Evolutionary conservation across 2,329 filamentous ascomycete species (phyloP).

Genomic region (Ophioceras dolichostomum): DNA sequence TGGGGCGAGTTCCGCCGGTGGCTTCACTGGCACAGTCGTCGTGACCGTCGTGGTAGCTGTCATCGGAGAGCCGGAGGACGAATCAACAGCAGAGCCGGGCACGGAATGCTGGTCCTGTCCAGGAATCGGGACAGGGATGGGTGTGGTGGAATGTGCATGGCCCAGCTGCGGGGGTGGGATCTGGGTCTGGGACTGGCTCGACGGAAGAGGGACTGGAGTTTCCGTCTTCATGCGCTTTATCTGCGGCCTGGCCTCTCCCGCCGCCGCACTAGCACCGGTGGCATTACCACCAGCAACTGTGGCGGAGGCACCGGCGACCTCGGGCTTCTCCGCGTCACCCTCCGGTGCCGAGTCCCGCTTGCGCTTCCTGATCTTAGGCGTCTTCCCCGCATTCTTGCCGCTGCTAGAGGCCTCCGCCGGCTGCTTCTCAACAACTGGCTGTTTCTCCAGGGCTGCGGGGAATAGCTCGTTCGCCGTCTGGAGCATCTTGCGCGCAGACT

Average conservation of each 20-base stretch:
- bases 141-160: constrained; percentile 13
- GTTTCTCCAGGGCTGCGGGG: constrained; percentile 6
- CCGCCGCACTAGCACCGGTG: no score
- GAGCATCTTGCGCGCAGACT: constrained; percentile 20
- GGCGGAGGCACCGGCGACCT: constrained; percentile 7
- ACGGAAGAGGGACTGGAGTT: constrained; percentile 23
- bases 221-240: constrained; percentile 23
- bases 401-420: neutral
- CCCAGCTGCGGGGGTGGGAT: constrained; percentile 7
- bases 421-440: constrained; percentile 4
- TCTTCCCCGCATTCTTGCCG: constrained; percentile 4
- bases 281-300: no score
- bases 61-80: no score
- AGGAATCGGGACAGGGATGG: constrained; percentile 18
- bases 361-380: constrained; percentile 17
- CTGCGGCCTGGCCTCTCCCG: constrained; percentile 7
- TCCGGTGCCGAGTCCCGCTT: constrained; percentile 19
- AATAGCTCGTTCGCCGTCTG: constrained; percentile 4
- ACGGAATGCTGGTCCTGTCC: constrained; percentile 15
- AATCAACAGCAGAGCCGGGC: no score
- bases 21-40: constrained; percentile 14
- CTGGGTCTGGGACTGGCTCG: constrained; percentile 11
- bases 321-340: constrained; percentile 15
- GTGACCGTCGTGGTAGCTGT: constrained; percentile 8
- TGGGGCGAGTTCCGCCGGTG: constrained; percentile 16